These are phyloP conservation scores for Mycena maculata DNA, from an alignment of 768 basidiomycete species.

Conservation along the genomic window DNA sequence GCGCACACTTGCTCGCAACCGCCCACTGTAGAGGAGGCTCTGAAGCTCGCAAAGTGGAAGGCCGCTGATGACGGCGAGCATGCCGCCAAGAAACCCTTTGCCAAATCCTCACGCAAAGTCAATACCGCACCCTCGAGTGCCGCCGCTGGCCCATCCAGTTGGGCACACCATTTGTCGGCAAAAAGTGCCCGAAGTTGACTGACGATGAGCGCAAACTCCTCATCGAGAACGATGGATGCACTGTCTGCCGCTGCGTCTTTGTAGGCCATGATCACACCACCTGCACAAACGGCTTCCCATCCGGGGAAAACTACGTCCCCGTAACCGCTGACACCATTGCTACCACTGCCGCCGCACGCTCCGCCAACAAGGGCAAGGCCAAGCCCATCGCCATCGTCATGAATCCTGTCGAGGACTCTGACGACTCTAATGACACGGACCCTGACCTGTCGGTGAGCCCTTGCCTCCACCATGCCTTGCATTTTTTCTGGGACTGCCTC, in stretches of 20 bases:
- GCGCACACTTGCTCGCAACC: neutral
- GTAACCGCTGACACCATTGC: neutral
- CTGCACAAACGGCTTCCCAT: neutral
- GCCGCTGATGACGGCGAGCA: neutral
- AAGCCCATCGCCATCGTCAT: neutral
- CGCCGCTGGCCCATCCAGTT: neutral
- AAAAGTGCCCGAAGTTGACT: neutral
- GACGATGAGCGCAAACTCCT: neutral
- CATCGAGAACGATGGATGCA: neutral
- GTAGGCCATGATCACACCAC: neutral
- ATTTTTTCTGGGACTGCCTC: slow-evolving; percentile 18
- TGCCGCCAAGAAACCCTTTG: neutral
- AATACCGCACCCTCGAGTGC: neutral
- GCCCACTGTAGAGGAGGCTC: neutral
- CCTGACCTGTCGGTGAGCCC: neutral
- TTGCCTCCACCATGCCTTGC: neutral
- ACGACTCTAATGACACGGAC: neutral
- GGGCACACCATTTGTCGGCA: neutral
- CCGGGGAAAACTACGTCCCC: neutral
- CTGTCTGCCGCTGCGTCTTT: neutral
- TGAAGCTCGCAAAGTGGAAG: neutral
- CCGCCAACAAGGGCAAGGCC: neutral
- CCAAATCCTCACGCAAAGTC: neutral
- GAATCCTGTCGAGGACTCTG: neutral
- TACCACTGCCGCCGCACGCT: neutral